Percentiles rank a stretch among this genome's conserved stretches.
phyloP scores from a whole-genome alignment of 257 asterid genomes.

The Solanum peruvianum region DNA sequence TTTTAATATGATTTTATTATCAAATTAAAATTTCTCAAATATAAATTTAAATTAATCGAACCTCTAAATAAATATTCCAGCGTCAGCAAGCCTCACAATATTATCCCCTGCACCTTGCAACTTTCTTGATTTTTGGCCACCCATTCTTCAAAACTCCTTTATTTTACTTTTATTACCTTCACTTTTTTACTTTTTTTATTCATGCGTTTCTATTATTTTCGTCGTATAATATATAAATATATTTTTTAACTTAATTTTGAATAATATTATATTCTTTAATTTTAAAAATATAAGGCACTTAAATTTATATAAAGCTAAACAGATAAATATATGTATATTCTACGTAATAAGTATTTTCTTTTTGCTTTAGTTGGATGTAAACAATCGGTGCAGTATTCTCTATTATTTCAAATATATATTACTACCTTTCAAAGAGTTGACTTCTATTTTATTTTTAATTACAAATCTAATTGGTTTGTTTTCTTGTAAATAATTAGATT shows the following conservation, averaged over 20 bases:
- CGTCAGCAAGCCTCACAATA: background rate
- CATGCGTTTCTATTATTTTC: background rate
- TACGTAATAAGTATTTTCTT: background rate
- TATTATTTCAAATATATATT: background rate
- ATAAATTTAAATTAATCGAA: background rate
- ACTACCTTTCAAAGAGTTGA: background rate
- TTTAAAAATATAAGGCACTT: rapidly evolving
- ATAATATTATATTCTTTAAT: too few species aligned
- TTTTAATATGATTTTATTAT: rapidly evolving
- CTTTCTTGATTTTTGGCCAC: background rate
- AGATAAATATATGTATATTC: too few species aligned
- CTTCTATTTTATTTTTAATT: background rate
- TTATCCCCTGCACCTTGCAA: background rate
- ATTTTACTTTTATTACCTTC: background rate
- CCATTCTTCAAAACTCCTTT: background rate
- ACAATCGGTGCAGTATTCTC: background rate
- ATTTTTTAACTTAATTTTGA: too few species aligned
- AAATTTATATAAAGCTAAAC: too few species aligned
- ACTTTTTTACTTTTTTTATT: background rate
- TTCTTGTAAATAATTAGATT: background rate
- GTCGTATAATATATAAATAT: too few species aligned
- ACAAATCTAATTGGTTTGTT: background rate
- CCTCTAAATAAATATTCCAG: background rate
- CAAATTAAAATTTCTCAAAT: background rate
- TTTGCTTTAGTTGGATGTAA: background rate